These are phyloP conservation scores for Mytilinidion resinicola DNA, from an alignment of 495 filamentous ascomycete genomes.

Conservation along the genomic window DNA sequence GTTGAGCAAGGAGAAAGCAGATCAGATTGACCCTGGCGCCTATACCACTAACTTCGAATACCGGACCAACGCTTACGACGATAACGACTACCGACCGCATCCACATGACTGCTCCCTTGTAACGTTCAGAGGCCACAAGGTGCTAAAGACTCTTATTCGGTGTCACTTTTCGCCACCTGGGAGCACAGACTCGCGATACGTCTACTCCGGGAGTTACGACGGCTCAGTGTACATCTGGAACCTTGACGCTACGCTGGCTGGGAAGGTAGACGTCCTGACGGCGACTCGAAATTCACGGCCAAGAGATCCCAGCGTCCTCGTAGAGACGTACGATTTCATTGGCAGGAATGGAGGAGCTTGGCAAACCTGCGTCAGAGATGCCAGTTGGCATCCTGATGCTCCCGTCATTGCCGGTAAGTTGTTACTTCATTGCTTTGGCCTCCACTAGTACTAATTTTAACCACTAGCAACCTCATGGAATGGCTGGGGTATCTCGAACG, in stretches of 20 bases:
- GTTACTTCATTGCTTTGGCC: not conserved
- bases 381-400: conserved; percentile 88
- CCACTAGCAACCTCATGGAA: conserved; percentile 70
- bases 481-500: conserved; percentile 59
- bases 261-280: conserved; percentile 65
- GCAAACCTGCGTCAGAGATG: conserved; percentile 84
- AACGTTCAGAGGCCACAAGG: conserved; percentile 83
- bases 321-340: conserved; percentile 32
- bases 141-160: conserved; percentile 82
- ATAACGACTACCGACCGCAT: conserved; percentile 63
- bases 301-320: conserved; percentile 36
- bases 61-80: conserved; percentile 64
- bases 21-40: conserved; percentile 43
- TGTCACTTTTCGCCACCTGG: conserved; percentile 92
- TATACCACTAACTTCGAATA: conserved; percentile 80
- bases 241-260: conserved; percentile 81
- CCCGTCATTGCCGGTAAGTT: conserved; percentile 77
- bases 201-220: conserved; percentile 84
- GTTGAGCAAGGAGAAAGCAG: conserved; percentile 62
- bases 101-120: conserved; percentile 87
- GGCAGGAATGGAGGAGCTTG: conserved; percentile 43
- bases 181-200: conserved; percentile 85
- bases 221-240: conserved; percentile 90
- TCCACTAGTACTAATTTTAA: conserved; percentile 1
- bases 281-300: conserved; percentile 59